Evolutionary conservation across 352 stramenopile genomes (phyloP), one percentile per base, ranked within the genome.

Genomic region (Globisporangium radiosum): DNA sequence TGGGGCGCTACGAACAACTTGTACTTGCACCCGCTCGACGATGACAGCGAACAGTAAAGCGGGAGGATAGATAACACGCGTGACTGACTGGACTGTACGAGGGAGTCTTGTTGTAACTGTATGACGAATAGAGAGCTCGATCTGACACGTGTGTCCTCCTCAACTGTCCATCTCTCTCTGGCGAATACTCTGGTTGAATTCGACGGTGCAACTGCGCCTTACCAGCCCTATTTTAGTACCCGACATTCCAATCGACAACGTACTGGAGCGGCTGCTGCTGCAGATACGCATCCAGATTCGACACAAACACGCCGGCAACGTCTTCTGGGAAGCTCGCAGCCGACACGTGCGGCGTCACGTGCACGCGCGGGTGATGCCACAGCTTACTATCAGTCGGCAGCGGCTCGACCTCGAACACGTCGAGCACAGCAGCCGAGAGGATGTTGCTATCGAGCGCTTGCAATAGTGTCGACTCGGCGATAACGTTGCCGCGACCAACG

Each of bases 401-500:
- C 8, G 76, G 73, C 63, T 87, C 76, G n/a, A 76, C 52, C 33
- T 85, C 74, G 47, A 85, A 79, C 49, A 87, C 77, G 51, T 90
- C 80, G 42, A 90, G 68, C 58, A 86, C 78, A 4, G 77, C 77
- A n/a, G 61, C 65, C 37, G 78, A 85, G 44, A 97, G 64, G 48
- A 71, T 77, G 1, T 70, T 43, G 1, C 73, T 58, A 63, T 95
- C 77, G 19, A 97, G 68, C 44, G 85, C 76, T 6, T 65, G 33
- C 36, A 96, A 4, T 53, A 97, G 64, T 47, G 66, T 65, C 38
- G 48, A 49, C 62, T 94, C 59, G 9, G 59, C 45, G 53, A 95
- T 80, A 52, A 97, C 67, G 57, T 94, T 86, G 19, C 88, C 88
- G 38, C 88, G 79, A 11, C 88, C 88, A 19, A 94, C 84, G 69